Conservation (phyloP, 176 grass and related monocot genomes). For the Musa schizocarpa region DNA sequence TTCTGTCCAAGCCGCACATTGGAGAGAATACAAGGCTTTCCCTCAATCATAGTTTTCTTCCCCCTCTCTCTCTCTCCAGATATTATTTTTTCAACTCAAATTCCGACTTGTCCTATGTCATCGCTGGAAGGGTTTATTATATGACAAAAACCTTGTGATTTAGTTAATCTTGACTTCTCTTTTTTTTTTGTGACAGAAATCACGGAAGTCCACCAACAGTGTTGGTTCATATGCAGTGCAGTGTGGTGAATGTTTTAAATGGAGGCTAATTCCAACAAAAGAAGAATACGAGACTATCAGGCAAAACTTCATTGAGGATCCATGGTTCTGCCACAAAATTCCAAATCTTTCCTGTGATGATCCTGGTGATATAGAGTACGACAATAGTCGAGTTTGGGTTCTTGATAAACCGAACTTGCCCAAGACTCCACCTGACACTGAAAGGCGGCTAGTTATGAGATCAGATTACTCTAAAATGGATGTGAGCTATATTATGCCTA, state of each 20-base stretch:
- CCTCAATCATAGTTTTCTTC: too few species aligned
- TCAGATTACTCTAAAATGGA: constrained; percentile 77
- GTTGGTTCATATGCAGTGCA: constrained; percentile 67
- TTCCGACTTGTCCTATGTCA: too few species aligned
- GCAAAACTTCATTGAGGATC: constrained; percentile 51
- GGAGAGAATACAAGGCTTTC: too few species aligned
- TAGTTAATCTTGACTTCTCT: neutral
- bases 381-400: constrained; percentile 59
- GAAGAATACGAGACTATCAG: constrained; percentile 72
- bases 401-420: constrained; percentile 76
- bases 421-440: constrained; percentile 52
- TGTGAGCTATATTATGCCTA: constrained; percentile 72
- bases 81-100: too few species aligned
- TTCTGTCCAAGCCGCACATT: too few species aligned
- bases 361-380: constrained; percentile 62
- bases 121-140: too few species aligned
- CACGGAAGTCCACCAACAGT: constrained; percentile 35
- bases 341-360: constrained; percentile 49
- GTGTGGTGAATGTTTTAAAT: constrained; percentile 65
- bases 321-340: constrained; percentile 62
- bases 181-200: constrained; percentile 22
- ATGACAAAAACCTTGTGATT: too few species aligned
- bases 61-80: too few species aligned
- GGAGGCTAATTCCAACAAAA: constrained; percentile 51
- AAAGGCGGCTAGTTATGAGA: constrained; percentile 63